Percentiles rank a stretch among this genome's conserved stretches.
Conservation (phyloP, 2,329 filamentous ascomycete species). For the Cryphonectria radicalis region DNA sequence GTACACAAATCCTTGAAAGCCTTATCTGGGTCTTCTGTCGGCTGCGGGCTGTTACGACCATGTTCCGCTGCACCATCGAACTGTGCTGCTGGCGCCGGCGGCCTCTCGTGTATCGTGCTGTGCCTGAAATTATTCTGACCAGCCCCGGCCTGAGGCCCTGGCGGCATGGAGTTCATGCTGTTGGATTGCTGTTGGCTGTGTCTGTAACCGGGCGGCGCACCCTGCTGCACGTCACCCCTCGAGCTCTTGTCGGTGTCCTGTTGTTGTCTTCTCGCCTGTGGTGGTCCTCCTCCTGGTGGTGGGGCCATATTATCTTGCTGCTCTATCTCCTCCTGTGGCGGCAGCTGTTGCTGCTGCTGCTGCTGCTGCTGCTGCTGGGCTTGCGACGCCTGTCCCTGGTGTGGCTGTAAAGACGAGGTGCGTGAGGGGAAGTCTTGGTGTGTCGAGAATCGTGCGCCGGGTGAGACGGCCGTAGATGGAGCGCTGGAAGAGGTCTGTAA, state of each 20-base stretch:
- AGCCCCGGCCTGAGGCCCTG: slow-evolving; percentile 42
- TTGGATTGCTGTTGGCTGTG: slow-evolving; percentile 51
- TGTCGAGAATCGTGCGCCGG: slow-evolving; percentile 46
- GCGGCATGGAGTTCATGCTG: slow-evolving; percentile 49
- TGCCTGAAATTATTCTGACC: slow-evolving; percentile 46
- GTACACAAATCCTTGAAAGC: slow-evolving; percentile 61
- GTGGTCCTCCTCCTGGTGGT: slow-evolving; percentile 48
- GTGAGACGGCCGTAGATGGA: slow-evolving; percentile 45
- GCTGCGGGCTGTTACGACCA: slow-evolving; percentile 62
- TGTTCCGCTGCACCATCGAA: slow-evolving; percentile 54
- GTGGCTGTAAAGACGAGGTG: slow-evolving; percentile 36
- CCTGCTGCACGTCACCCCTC: slow-evolving; percentile 48
- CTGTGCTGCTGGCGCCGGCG: slow-evolving; percentile 34
- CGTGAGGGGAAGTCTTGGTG: slow-evolving; percentile 44
- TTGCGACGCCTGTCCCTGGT: slow-evolving; percentile 34
- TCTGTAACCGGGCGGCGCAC: slow-evolving; percentile 56
- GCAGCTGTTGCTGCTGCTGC: slow-evolving; percentile 31
- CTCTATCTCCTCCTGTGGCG: slow-evolving; percentile 37
- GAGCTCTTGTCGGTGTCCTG: slow-evolving; percentile 55
- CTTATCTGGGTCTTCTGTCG: slow-evolving; percentile 55
- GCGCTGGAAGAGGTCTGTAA: slow-evolving; percentile 43
- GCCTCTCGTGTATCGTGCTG: slow-evolving; percentile 43
- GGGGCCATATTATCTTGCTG: slow-evolving; percentile 50
- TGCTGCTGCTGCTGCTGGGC: slow-evolving; percentile 31
- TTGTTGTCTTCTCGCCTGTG: slow-evolving; percentile 51